A percentile compares a stretch with the other conserved stretches of the same genome.
These are phyloP conservation scores for Starmerella davenportii DNA, from an alignment of 805 yeast species.

Conservation along the genomic window DNA sequence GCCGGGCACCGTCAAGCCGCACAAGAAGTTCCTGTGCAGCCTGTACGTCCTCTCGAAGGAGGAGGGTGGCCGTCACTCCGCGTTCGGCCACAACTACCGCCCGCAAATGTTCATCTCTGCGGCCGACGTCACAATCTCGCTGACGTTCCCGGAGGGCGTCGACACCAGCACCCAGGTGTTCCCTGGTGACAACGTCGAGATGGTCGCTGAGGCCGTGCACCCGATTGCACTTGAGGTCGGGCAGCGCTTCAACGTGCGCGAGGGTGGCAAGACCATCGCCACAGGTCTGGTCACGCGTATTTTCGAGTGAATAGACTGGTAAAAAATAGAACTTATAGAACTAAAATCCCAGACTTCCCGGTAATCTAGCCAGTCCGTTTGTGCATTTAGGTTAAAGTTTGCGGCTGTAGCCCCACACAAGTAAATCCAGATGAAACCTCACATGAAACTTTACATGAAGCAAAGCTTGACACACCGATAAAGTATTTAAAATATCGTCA, in stretches of 20 bases:
- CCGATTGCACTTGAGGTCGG: constrained; percentile 91
- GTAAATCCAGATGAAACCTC: too few relatives aligned
- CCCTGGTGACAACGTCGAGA: constrained; percentile 98
- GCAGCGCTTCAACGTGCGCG: constrained; percentile 98
- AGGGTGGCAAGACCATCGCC: constrained; percentile 98
- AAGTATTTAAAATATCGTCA: too few relatives aligned
- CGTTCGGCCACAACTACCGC: constrained; percentile 91
- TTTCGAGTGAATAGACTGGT: constrained; percentile 33
- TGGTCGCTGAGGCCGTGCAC: constrained; percentile 75
- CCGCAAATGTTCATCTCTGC: constrained; percentile 96
- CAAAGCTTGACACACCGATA: too few relatives aligned
- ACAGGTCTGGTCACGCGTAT: constrained; percentile 94
- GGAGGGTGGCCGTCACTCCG: constrained; percentile 99
- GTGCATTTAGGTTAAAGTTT: too few relatives aligned
- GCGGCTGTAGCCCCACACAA: too few relatives aligned
- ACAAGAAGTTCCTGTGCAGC: constrained; percentile 85
- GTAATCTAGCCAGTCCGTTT: too few relatives aligned
- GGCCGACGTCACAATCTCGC: constrained; percentile 78
- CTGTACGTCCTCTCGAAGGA: constrained; percentile 83
- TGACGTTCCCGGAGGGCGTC: constrained; percentile 71
- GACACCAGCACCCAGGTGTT: constrained; percentile 81
- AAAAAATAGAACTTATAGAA: constrained; percentile 5
- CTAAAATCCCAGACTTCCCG: background rate
- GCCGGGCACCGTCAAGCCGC: constrained; percentile 81
- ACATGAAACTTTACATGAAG: too few relatives aligned